Percentiles rank a stretch among this genome's conserved stretches.
Conservation (phyloP, 78 protist species). For the Dictyostelium intermedium region DNA sequence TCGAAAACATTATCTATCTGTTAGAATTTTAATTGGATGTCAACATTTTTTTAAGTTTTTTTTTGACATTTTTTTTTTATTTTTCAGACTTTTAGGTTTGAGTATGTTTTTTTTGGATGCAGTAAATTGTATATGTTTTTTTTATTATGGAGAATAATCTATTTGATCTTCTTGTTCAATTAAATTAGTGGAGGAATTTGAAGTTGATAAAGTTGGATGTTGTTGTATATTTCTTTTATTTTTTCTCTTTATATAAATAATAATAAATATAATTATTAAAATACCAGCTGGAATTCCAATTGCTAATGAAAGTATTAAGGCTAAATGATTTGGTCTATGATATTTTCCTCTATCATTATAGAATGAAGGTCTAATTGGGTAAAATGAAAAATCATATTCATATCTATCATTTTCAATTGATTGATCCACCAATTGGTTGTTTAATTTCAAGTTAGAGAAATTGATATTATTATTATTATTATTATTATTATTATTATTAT, state of each 20-base stretch:
- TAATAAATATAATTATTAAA: background rate
- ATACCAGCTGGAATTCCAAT: background rate
- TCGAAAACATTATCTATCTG: no score
- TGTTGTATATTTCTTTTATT: background rate
- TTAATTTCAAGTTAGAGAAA: background rate
- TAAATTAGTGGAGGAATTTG: background rate
- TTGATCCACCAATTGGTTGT: background rate
- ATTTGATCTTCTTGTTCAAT: background rate
- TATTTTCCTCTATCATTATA: background rate
- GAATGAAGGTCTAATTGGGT: background rate
- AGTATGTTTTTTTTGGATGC: no score
- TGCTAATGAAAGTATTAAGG: background rate
- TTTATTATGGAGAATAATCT: background rate
- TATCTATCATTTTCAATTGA: background rate
- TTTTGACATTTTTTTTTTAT: background rate
- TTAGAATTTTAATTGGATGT: no score
- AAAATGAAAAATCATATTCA: slow-evolving; percentile 28
- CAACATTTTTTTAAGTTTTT: no score
- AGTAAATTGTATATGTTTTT: background rate
- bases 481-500: no score
- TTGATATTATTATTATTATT: no score
- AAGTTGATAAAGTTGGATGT: background rate
- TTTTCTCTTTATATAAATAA: background rate
- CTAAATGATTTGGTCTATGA: background rate
- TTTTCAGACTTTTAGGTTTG: no score